A percentile compares a stretch with the other conserved stretches of the same genome.
These are phyloP conservation scores for Fusarium virguliforme DNA, from an alignment of 2,329 filamentous ascomycete genomes.

Conservation along the genomic window DNA sequence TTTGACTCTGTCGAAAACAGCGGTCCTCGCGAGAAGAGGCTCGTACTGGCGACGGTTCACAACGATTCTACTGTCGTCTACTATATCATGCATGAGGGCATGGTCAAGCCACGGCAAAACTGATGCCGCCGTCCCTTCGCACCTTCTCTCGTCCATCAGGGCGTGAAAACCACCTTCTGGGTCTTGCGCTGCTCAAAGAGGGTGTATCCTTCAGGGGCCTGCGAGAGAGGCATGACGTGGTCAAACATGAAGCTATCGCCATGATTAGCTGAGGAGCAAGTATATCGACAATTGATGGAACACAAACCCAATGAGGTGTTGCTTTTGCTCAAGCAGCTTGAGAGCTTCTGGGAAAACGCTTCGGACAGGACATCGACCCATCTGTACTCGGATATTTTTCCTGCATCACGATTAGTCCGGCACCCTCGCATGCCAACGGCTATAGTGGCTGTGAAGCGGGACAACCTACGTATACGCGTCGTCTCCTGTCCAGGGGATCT, in stretches of 20 bases:
- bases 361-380: slow-evolving; percentile 83
- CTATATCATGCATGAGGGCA: slow-evolving; percentile 88
- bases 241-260: slow-evolving; percentile 81
- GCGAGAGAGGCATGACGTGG: slow-evolving; percentile 78
- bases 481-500: slow-evolving; percentile 78
- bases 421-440: slow-evolving; percentile 23
- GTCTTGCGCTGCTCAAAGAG: slow-evolving; percentile 81
- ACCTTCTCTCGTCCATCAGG: slow-evolving; percentile 50
- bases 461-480: slow-evolving; percentile 72
- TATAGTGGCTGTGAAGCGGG: background rate
- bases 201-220: slow-evolving; percentile 78
- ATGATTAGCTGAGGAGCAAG: slow-evolving; percentile 22
- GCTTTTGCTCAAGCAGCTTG: slow-evolving; percentile 75
- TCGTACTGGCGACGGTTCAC: slow-evolving; percentile 82
- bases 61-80: slow-evolving; percentile 89
- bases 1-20: slow-evolving; percentile 75
- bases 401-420: slow-evolving; percentile 55
- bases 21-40: slow-evolving; percentile 72
- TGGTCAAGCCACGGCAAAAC: slow-evolving; percentile 89
- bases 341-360: slow-evolving; percentile 79
- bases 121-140: slow-evolving; percentile 56
- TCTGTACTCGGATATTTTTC: slow-evolving; percentile 82
- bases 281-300: background rate
- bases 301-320: slow-evolving; percentile 76
- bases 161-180: slow-evolving; percentile 81